phyloP scores from a whole-genome alignment of 345 rosid genomes.

The Hibiscus mutabilis region DNA sequence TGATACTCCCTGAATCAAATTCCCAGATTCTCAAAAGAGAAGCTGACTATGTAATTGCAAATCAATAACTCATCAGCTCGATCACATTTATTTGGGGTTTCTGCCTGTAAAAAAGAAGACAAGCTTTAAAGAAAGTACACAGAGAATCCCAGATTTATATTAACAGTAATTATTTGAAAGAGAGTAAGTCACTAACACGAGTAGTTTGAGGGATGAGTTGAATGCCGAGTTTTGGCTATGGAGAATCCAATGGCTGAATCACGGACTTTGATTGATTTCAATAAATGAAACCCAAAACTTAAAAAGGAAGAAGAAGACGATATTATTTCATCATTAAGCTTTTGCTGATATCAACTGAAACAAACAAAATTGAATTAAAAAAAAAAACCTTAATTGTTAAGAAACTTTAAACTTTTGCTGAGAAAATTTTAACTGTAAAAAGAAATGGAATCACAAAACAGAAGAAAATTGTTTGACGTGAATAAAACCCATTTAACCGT shows the following conservation, averaged over 20 bases:
- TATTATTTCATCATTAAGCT: neutral
- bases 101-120: conserved; percentile 15
- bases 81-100: neutral
- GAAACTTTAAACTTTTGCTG: neutral
- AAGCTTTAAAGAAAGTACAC: neutral
- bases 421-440: neutral
- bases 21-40: conserved; percentile 6
- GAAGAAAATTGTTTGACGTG: neutral
- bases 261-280: conserved; percentile 39
- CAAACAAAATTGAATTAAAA: neutral
- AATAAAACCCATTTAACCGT: conserved; percentile 8
- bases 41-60: neutral
- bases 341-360: conserved; percentile 20
- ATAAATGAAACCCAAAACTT: conserved; percentile 29
- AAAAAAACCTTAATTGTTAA: neutral
- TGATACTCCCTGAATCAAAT: neutral
- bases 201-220: conserved; percentile 18
- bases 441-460: neutral
- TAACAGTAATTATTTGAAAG: conserved; percentile 6
- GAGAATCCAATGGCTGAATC: conserved; percentile 25
- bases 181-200: conserved; percentile 17
- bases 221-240: conserved; percentile 17
- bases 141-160: conserved; percentile 3
- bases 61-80: conserved; percentile 12
- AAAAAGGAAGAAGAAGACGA: conserved; percentile 1